Evolutionary conservation across 2,329 filamentous ascomycete species (phyloP).

Genomic region (Scleromitrula shiraiana): DNA sequence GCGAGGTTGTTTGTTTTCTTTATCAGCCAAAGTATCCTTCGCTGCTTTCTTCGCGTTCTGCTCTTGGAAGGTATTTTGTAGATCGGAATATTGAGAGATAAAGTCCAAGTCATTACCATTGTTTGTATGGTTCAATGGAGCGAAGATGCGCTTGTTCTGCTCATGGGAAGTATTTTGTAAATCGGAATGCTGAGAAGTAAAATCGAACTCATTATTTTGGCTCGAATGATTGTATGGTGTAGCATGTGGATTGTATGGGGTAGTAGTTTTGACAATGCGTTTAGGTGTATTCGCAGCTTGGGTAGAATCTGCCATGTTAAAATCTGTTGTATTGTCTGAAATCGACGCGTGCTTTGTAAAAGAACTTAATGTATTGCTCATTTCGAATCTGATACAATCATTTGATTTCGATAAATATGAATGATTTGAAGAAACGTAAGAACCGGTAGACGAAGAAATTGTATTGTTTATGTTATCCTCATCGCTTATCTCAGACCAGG

Average conservation of each 20-base stretch:
- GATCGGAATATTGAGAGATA: not conserved
- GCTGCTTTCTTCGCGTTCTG: not conserved
- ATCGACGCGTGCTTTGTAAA: not conserved
- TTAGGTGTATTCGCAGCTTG: constrained; percentile 6
- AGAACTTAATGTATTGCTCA: constrained; percentile 1
- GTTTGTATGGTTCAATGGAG: not conserved
- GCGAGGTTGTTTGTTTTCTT: constrained; percentile 17
- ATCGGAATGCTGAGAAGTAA: not conserved
- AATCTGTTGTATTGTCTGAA: not conserved
- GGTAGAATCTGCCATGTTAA: not conserved
- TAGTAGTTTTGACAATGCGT: constrained; percentile 3
- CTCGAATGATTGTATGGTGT: no score
- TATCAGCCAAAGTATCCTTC: constrained; percentile 8
- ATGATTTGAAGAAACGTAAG: no score
- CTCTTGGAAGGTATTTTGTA: not conserved
- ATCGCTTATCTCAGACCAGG: no score
- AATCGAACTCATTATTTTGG: no score
- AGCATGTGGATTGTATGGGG: not conserved
- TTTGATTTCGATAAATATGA: no score
- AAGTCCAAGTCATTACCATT: not conserved
- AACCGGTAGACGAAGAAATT: no score
- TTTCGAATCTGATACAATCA: constrained; percentile 2
- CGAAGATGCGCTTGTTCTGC: not conserved
- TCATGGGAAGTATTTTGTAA: not conserved
- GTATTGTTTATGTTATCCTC: no score